Evolutionary conservation across 495 filamentous ascomycete genomes (phyloP).

Genomic region (Pyronema domesticum): DNA sequence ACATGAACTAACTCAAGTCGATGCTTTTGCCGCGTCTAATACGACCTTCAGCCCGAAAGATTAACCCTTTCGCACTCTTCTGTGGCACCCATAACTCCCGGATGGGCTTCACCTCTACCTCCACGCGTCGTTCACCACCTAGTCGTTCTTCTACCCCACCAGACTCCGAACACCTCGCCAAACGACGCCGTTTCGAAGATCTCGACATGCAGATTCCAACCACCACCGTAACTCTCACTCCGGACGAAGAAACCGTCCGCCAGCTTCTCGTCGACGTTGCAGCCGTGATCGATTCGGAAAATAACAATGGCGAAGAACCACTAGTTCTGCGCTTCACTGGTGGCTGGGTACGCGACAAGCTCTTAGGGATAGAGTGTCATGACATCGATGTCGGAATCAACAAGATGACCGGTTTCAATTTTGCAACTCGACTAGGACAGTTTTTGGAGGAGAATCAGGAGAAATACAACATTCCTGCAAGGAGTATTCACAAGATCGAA

Average conservation of each 20-base stretch:
- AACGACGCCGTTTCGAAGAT: neutral
- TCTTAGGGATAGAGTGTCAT: slow-evolving; percentile 60
- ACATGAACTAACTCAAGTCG: too few species aligned
- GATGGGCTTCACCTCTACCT: too few species aligned
- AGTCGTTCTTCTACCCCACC: too few species aligned
- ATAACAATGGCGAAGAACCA: slow-evolving; percentile 26
- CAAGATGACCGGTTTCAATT: slow-evolving; percentile 78
- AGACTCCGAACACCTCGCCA: neutral
- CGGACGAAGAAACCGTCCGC: slow-evolving; percentile 9
- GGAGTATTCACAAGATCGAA: slow-evolving; percentile 54
- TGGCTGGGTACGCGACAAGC: slow-evolving; percentile 97
- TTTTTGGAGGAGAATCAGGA: slow-evolving; percentile 37
- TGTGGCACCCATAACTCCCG: too few species aligned
- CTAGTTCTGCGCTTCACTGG: slow-evolving; percentile 71
- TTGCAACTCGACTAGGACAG: slow-evolving; percentile 42
- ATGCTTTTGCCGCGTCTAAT: too few species aligned
- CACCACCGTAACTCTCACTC: slow-evolving; percentile 2
- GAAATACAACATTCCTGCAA: slow-evolving; percentile 27
- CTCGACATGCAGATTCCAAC: neutral
- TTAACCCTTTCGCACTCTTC: too few species aligned
- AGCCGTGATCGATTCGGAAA: slow-evolving; percentile 11
- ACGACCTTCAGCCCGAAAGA: too few species aligned
- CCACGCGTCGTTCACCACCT: too few species aligned
- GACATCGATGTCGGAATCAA: slow-evolving; percentile 95
- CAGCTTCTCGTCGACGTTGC: slow-evolving; percentile 17